Evolutionary conservation across 2,329 filamentous ascomycete genomes (phyloP).

Genomic region (Talaromyces sp.): DNA sequence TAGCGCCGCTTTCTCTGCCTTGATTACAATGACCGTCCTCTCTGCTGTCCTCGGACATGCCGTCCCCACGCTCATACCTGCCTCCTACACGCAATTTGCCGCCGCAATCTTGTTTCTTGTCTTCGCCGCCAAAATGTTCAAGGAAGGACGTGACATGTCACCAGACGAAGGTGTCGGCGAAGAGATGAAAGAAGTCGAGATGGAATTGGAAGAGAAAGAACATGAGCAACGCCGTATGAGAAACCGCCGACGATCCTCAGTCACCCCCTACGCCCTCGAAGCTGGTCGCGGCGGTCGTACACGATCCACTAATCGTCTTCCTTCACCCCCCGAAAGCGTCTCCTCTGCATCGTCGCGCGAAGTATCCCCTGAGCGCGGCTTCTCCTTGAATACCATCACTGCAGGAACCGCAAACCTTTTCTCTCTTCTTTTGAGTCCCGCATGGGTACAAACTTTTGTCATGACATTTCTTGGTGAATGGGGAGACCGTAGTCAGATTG

Average conservation of each 20-base stretch:
- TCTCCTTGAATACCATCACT: slow-evolving; percentile 46
- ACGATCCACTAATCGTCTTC: slow-evolving; percentile 71
- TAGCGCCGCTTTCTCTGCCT: slow-evolving; percentile 85
- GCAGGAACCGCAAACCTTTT: slow-evolving; percentile 80
- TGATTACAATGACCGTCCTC: slow-evolving; percentile 91
- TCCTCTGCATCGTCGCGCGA: slow-evolving; percentile 71
- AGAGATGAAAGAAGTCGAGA: slow-evolving; percentile 96
- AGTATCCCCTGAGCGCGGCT: slow-evolving; percentile 51
- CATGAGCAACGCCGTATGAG: slow-evolving; percentile 67
- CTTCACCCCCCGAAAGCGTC: slow-evolving; percentile 76
- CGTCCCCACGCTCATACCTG: slow-evolving; percentile 84
- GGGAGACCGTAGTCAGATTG: slow-evolving; percentile 96
- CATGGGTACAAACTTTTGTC: slow-evolving; percentile 97
- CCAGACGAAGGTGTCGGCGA: slow-evolving; percentile 88
- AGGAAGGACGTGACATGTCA: slow-evolving; percentile 85
- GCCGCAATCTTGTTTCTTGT: slow-evolving; percentile 83
- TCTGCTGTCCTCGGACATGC: slow-evolving; percentile 91
- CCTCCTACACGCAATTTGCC: slow-evolving; percentile 83
- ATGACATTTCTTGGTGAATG: slow-evolving; percentile 99
- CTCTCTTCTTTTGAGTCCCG: slow-evolving; percentile 84
- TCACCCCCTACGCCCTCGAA: slow-evolving; percentile 76
- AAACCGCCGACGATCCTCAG: slow-evolving; percentile 60
- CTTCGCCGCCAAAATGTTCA: slow-evolving; percentile 80
- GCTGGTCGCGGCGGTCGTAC: slow-evolving; percentile 71
- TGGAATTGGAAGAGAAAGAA: slow-evolving; percentile 91